Conservation (phyloP, 441 rosid species). For the Caryocar brasiliense region DNA sequence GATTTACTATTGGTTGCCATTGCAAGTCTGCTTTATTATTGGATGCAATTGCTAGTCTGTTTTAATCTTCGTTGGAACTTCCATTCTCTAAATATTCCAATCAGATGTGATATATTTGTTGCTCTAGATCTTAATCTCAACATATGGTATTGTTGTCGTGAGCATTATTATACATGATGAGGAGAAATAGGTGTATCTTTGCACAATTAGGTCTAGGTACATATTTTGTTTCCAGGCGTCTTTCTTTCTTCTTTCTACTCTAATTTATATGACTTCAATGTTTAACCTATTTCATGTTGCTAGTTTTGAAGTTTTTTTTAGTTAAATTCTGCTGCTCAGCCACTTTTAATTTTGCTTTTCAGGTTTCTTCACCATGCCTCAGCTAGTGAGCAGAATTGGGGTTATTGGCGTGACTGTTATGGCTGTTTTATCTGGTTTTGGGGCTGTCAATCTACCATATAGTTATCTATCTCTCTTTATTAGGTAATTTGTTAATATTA, state of each 20-base stretch:
- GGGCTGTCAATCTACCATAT: conserved; percentile 95
- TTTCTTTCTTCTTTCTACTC: neutral
- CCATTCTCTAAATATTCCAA: no score
- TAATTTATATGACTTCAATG: neutral
- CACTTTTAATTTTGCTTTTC: conserved; percentile 16
- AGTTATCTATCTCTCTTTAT: conserved; percentile 96
- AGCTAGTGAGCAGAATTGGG: conserved; percentile 94
- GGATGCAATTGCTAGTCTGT: no score
- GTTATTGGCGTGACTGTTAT: conserved; percentile 96
- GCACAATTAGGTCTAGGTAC: no score
- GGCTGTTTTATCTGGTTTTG: conserved; percentile 98
- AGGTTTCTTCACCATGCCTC: conserved; percentile 96
- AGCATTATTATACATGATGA: neutral
- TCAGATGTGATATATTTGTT: no score
- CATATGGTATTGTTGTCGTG: neutral
- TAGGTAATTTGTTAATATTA: conserved; percentile 30
- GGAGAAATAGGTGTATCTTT: neutral
- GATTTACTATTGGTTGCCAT: no score
- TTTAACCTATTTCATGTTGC: conserved; percentile 1
- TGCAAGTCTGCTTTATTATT: no score
- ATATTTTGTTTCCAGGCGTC: neutral
- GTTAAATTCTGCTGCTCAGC: conserved; percentile 1
- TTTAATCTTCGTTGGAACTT: no score
- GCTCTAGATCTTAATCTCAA: neutral
- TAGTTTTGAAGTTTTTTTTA: neutral